phyloP scores from a whole-genome alignment of 176 grass and related monocot species.

The Oryza australiensis region DNA sequence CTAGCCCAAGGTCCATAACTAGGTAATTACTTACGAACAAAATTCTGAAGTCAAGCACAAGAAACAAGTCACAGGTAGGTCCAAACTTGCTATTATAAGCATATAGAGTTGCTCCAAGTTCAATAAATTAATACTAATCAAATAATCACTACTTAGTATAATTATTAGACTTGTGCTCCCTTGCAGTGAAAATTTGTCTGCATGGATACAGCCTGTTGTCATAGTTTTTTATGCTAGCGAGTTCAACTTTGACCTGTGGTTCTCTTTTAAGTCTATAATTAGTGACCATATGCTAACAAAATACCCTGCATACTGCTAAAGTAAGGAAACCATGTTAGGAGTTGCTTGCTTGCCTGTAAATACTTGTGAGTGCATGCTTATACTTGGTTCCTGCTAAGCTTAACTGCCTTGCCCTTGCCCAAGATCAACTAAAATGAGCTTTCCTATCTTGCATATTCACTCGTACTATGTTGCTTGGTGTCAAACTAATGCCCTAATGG shows the following conservation, averaged over 20 bases:
- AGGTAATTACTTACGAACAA: not conserved
- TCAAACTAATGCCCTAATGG: not conserved
- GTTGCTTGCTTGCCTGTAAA: not conserved
- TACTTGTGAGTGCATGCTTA: not conserved
- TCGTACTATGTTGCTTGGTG: not conserved
- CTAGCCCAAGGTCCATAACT: not conserved
- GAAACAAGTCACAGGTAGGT: not conserved
- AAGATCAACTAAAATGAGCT: too few species aligned
- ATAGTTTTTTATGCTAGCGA: not conserved
- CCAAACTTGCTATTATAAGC: too few species aligned
- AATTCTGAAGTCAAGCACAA: not conserved
- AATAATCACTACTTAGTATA: too few species aligned
- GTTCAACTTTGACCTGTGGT: not conserved
- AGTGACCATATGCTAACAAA: not conserved
- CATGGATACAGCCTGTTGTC: not conserved
- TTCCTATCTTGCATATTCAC: too few species aligned
- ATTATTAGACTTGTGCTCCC: not conserved
- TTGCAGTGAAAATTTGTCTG: not conserved
- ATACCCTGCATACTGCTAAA: not conserved
- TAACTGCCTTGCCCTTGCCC: too few species aligned
- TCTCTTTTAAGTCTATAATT: not conserved
- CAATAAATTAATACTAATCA: not conserved
- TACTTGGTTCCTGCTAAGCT: not conserved
- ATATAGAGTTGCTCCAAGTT: too few species aligned
- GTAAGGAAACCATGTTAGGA: not conserved